phyloP scores from a whole-genome alignment of 2,329 filamentous ascomycete species.

The Paraphaeosphaeria minitans region DNA sequence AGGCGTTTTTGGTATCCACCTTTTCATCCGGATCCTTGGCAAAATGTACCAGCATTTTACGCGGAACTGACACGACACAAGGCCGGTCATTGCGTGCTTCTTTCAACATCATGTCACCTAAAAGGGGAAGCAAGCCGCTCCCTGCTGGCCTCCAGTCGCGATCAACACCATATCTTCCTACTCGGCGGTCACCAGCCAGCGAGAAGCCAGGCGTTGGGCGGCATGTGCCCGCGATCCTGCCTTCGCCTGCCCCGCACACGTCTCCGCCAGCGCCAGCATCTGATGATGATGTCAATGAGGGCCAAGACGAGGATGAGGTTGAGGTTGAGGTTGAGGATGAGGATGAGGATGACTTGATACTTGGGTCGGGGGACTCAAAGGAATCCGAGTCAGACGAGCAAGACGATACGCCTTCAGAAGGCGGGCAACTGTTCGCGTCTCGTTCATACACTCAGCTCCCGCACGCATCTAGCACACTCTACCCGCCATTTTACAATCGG shows the following conservation, averaged over 20 bases:
- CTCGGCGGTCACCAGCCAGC: constrained; percentile 42
- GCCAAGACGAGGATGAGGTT: constrained; percentile 26
- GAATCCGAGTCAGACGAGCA: constrained; percentile 37
- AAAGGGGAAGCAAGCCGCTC: constrained; percentile 49
- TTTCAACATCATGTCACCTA: constrained; percentile 48
- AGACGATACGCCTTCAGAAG: constrained; percentile 20
- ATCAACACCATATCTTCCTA: constrained; percentile 55
- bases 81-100: not conserved
- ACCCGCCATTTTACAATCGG: constrained; percentile 94
- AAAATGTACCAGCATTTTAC: too few relatives aligned
- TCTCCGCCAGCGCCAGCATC: constrained; percentile 47
- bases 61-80: not conserved
- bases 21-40: too few relatives aligned
- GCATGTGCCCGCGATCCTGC: constrained; percentile 19
- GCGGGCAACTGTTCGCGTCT: constrained; percentile 50
- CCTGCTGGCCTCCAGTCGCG: constrained; percentile 52
- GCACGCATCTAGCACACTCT: constrained; percentile 48
- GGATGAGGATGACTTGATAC: constrained; percentile 26
- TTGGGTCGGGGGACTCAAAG: constrained; percentile 25
- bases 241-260: constrained; percentile 25
- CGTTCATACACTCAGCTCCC: constrained; percentile 53
- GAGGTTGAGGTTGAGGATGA: constrained; percentile 32
- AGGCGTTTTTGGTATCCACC: too few relatives aligned
- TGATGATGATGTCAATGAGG: constrained; percentile 31
- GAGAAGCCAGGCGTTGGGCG: constrained; percentile 16